Conservation (phyloP, 306 rosid species). For the Nissolia schottii region DNA sequence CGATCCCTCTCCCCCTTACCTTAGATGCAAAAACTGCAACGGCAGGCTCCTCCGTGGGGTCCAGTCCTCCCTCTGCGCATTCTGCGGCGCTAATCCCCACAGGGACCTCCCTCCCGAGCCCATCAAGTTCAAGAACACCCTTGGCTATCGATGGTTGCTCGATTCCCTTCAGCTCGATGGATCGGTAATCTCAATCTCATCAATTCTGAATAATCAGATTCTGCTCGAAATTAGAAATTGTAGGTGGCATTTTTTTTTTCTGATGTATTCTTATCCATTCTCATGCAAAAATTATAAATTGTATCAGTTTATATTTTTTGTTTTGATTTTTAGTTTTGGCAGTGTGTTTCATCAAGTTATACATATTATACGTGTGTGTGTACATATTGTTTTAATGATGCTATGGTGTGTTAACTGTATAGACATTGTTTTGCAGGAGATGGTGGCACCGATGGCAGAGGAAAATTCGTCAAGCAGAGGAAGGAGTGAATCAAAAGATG, state of each 20-base stretch:
- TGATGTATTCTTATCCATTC: neutral
- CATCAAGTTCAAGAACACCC: slow-evolving; percentile 57
- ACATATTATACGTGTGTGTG: no score
- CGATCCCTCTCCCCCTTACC: slow-evolving; percentile 77
- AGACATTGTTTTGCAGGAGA: slow-evolving; percentile 56
- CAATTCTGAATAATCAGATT: neutral
- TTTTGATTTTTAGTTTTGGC: neutral
- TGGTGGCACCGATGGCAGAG: slow-evolving; percentile 38
- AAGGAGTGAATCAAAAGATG: slow-evolving; percentile 41
- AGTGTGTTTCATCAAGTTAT: neutral
- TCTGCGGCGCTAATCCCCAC: slow-evolving; percentile 62
- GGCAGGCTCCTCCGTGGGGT: slow-evolving; percentile 70
- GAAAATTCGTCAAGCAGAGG: slow-evolving; percentile 44
- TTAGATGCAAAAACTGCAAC: slow-evolving; percentile 72
- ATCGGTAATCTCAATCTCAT: slow-evolving; percentile 55
- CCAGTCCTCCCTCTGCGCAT: slow-evolving; percentile 57
- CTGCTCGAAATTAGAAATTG: neutral
- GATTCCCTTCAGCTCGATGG: slow-evolving; percentile 63
- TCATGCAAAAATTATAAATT: neutral
- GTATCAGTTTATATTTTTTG: neutral
- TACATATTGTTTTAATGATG: neutral
- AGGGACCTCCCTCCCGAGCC: slow-evolving; percentile 71
- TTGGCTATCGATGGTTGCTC: slow-evolving; percentile 78
- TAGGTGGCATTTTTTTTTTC: neutral
- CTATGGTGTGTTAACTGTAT: slow-evolving; percentile 12